Percentiles rank a stretch among this genome's conserved stretches.
phyloP scores from a whole-genome alignment of 805 yeast species.

The Tetrapisispora iriomotensis region DNA sequence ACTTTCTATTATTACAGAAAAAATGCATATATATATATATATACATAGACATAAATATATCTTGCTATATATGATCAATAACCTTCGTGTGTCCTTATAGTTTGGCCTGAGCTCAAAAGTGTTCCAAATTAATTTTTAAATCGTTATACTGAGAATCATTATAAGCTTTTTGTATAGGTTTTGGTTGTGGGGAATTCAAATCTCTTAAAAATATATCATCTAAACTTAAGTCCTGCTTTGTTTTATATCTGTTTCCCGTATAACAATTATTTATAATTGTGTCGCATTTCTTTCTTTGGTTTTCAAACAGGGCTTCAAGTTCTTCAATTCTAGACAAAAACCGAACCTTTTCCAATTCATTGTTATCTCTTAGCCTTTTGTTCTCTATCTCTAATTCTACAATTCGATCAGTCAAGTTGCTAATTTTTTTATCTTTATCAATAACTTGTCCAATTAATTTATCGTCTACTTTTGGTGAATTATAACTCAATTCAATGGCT shows the following conservation, averaged over 20 bases:
- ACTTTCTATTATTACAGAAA: too few relatives aligned
- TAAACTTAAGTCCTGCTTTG: background rate
- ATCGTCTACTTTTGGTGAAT: constrained; percentile 18
- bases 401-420: constrained; percentile 21
- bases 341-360: constrained; percentile 4
- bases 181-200: too few relatives aligned
- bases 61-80: too few relatives aligned
- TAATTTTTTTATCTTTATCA: constrained; percentile 23
- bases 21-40: too few relatives aligned
- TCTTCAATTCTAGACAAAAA: constrained; percentile 23
- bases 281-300: background rate
- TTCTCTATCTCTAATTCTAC: constrained; percentile 1
- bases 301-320: constrained; percentile 16
- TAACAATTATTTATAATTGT: background rate
- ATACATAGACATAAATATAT: too few relatives aligned
- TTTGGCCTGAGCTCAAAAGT: too few relatives aligned
- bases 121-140: background rate
- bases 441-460: constrained; percentile 16
- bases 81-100: too few relatives aligned
- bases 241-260: background rate
- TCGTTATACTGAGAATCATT: constrained; percentile 1
- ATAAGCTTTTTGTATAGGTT: too few relatives aligned
- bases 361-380: constrained; percentile 1
- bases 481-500: constrained; percentile 8
- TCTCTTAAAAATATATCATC: constrained; percentile 1